Base-by-base conservation (phyloP, 2,329 filamentous ascomycete genomes). In the Colletotrichum caudatum region DNA sequence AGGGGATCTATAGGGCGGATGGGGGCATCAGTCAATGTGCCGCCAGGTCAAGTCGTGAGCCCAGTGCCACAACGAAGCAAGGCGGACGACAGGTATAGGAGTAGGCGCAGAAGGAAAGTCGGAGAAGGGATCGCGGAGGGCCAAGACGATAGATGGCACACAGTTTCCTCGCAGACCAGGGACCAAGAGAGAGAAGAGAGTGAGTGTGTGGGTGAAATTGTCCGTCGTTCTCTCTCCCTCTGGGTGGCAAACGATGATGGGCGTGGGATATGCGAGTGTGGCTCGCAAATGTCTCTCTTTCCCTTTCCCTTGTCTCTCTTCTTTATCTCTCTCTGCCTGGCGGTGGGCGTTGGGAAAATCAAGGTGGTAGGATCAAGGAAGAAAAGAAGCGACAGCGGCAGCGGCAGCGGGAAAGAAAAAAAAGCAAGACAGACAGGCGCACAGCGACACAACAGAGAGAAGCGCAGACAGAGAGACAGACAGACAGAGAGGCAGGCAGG, bases 1-100 rank as follows among this genome's bases (percentile, higher is more conserved):
- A 75, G 81, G 82, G 64, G 83, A 85, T 84, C 87, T 89, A 77
- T 69, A 58, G 71, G 73, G 74, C 63, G 74, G 75, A 56, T 64
- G 57, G 60, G 70, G 64, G 66, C 60, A 75, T 80, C 64, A 74
- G 76, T 71, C 70, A 71, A 60, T 69, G 68, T 71, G 51, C 37
- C 63, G 68, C 64, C 62, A 29, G 64, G 53, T 39, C 62, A 20
- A 56, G 54, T 73, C 54, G 71, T 69, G 71, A 63, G 64, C 73
- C 74, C 76, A 78, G 66, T 75, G 78, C 76, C 62, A 69, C 76
- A 78, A 77, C 71, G 73, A 44, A 59, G 39, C 41, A 57, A 7
- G 26, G 54, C n/a, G 60, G 56, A 66, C 51, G 56, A 26, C n/a
- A 56, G 53, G 46, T 29, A 35, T 29, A 37, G 35, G 50, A 71